phyloP scores from a whole-genome alignment of 78 protist species.

The Planoprotostelium fungivorum region DNA sequence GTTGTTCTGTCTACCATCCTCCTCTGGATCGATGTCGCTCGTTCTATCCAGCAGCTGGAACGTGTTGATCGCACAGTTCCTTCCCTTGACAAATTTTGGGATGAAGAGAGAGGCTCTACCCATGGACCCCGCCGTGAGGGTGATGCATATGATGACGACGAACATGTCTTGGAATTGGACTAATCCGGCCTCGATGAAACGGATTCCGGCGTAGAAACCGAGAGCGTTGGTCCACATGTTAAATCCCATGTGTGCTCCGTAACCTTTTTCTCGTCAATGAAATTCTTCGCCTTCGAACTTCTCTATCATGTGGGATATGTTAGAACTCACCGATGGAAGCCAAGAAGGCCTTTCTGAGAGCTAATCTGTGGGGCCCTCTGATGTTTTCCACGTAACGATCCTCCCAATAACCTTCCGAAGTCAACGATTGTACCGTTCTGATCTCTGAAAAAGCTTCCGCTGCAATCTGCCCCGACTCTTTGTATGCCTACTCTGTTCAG shows the following conservation, averaged over 20 bases:
- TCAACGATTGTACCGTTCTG: slow-evolving; percentile 51
- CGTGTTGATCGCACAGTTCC: slow-evolving; percentile 24
- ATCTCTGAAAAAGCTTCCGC: slow-evolving; percentile 48
- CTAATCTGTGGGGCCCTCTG: slow-evolving; percentile 5
- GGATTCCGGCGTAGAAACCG: not conserved
- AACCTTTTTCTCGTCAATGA: not conserved
- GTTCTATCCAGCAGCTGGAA: slow-evolving; percentile 22
- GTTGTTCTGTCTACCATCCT: not conserved
- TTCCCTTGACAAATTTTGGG: slow-evolving; percentile 21
- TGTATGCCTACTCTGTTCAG: slow-evolving; percentile 22
- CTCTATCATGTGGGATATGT: not conserved
- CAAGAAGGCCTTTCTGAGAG: slow-evolving; percentile 12
- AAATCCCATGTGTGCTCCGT: not conserved
- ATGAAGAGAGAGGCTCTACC: not conserved
- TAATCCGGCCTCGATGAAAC: not conserved
- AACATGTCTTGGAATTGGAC: not conserved
- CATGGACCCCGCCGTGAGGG: not conserved
- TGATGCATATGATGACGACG: not conserved
- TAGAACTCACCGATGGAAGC: not conserved
- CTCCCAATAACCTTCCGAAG: slow-evolving; percentile 23
- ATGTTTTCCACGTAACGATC: slow-evolving; percentile 23
- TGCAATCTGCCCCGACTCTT: slow-evolving; percentile 51
- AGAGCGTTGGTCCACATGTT: not conserved
- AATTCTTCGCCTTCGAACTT: too few relatives aligned
- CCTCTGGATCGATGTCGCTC: slow-evolving; percentile 24